phyloP scores from a whole-genome alignment of 352 stramenopile species.

The Globisporangium carolinianum region DNA sequence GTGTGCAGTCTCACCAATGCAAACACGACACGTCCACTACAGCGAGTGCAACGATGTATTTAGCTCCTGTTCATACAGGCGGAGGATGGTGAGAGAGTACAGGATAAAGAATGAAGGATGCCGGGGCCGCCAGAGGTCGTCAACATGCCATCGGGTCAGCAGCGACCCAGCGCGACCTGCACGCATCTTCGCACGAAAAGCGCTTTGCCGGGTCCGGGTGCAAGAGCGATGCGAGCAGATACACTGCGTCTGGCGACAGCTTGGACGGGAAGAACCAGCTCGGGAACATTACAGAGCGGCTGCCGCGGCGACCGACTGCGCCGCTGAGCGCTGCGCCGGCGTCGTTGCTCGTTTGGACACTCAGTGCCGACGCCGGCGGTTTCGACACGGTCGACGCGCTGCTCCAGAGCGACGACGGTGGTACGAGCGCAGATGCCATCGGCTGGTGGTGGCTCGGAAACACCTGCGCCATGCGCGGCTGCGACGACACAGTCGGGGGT shows the following conservation, averaged over 20 bases:
- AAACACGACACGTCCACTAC: no score
- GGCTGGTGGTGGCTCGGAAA: slow-evolving; percentile 4
- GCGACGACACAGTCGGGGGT: background rate
- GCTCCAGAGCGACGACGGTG: slow-evolving; percentile 22
- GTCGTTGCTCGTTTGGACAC: slow-evolving; percentile 60
- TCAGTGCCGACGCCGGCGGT: slow-evolving; percentile 1
- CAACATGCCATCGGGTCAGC: no score
- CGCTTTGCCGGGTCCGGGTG: slow-evolving; percentile 78
- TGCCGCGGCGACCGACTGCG: background rate
- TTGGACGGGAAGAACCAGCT: slow-evolving; percentile 78
- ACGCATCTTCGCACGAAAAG: slow-evolving; percentile 12
- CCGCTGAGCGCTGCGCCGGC: slow-evolving; percentile 51
- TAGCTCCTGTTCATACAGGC: no score
- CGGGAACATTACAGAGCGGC: slow-evolving; percentile 33
- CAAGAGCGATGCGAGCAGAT: slow-evolving; percentile 66
- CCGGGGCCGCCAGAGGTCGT: no score
- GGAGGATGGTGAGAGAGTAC: no score
- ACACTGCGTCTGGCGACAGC: slow-evolving; percentile 75
- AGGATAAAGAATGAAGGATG: no score
- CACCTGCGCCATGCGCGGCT: background rate
- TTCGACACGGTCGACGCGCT: slow-evolving; percentile 1
- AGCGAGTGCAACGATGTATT: no score
- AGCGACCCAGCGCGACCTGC: no score
- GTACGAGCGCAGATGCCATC: slow-evolving; percentile 27
- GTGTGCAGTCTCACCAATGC: no score